A percentile compares a stretch with the other conserved stretches of the same genome.
These are phyloP conservation scores for Plasmodium chabaudi DNA, from an alignment of 169 alveolate species.

Conservation along the genomic window DNA sequence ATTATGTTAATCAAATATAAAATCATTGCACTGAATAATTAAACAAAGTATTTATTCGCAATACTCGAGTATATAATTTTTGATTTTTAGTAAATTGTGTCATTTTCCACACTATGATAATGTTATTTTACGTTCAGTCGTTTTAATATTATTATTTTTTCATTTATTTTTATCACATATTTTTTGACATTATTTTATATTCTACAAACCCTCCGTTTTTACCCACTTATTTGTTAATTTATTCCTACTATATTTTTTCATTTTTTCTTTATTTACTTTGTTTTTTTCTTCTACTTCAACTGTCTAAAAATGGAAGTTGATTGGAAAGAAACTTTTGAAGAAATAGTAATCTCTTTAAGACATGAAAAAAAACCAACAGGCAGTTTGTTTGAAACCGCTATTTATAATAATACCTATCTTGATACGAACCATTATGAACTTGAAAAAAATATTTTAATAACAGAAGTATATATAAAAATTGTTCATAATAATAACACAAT, in stretches of 20 bases:
- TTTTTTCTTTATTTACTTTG: slow-evolving; percentile 1
- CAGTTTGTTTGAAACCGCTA: background rate
- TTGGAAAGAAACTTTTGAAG: slow-evolving; percentile 55
- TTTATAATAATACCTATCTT: slow-evolving; percentile 2
- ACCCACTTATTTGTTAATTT: background rate
- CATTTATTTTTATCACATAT: no score
- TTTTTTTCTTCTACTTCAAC: background rate
- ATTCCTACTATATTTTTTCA: background rate
- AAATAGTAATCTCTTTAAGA: slow-evolving; percentile 28
- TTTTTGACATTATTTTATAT: background rate
- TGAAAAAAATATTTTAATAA: slow-evolving; percentile 21
- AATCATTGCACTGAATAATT: no score
- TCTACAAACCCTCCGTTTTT: background rate
- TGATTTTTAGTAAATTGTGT: no score
- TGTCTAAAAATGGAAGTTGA: slow-evolving; percentile 24
- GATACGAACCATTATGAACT: slow-evolving; percentile 2
- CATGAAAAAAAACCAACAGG: slow-evolving; percentile 5
- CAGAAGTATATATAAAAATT: slow-evolving; percentile 50
- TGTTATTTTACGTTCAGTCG: no score
- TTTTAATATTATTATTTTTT: no score
- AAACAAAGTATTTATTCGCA: no score
- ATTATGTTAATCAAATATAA: no score
- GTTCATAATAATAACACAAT: slow-evolving; percentile 30
- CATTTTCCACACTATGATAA: no score
- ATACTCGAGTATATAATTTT: no score